Base-by-base conservation (phyloP, 306 rosid genomes). In the Pterocarpus macrocarpus region DNA sequence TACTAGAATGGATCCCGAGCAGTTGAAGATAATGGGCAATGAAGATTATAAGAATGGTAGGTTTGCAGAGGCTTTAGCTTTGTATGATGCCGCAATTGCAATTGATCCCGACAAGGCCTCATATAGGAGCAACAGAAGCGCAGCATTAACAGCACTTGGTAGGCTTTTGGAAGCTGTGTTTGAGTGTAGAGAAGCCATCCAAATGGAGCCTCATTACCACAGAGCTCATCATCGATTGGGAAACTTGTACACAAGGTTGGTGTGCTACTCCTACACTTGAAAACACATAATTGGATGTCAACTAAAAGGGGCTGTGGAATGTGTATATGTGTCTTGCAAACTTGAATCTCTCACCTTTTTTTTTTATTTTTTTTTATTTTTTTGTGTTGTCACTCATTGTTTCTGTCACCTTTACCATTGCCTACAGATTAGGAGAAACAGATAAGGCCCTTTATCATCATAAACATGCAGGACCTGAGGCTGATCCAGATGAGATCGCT, bases 221-320 rank as follows among this genome's bases (percentile, higher is more conserved):
- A 84, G 97, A 86, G 98, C 97, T 81, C 98, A 90, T 83, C 90
- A 74, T 69, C 91, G 98, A 49, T 81, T 94, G 68, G 97, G 92
- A 32, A 86, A 88, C 38, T 83, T 94, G 84, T 88, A 88, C 67
- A 82, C 87, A 22, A 90, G 97, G 98, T 90, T 85, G 62, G 50
- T 6, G 67, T 57, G 5, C 33, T 44, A 28, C 4, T 4, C 55
- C 17, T 45, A 2, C 1, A 58, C 52, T 35, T 39, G 22, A 57
- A 38, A 39, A 36, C 53, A 36, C 1, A 16, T 5, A 17, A 4
- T 15, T 44, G 50, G 50, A 44, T 44, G 14, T 47, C 53, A 47
- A 47, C 4, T 47, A 2, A 11, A 47, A 47, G 13, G 28, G 59
- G 28, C 22, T n/a, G 32, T 14, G 8, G 44, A 67, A 22, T 22